These are phyloP conservation scores for Alternaria brassicae DNA, from an alignment of 2,329 filamentous ascomycete genomes.

Conservation along the genomic window DNA sequence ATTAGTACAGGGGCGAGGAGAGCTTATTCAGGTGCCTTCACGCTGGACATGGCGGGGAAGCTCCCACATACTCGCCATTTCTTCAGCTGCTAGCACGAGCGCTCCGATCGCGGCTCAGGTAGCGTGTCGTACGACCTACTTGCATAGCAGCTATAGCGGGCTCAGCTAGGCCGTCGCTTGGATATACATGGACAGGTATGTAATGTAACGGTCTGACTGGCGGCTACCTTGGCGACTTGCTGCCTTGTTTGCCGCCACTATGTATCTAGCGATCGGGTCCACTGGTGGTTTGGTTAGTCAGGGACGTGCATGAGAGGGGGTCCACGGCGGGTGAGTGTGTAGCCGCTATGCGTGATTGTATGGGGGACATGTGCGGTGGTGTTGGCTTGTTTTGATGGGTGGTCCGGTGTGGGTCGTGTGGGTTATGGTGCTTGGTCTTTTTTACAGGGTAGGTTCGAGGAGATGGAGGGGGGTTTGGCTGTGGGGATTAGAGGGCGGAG, in stretches of 20 bases:
- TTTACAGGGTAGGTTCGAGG: too few species aligned
- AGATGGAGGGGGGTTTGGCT: too few species aligned
- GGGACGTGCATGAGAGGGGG: not conserved
- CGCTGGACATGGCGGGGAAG: too few species aligned
- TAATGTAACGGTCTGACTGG: not conserved
- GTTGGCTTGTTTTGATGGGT: slow-evolving; percentile 29
- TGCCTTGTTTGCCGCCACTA: not conserved
- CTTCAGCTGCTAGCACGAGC: too few species aligned
- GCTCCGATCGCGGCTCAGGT: too few species aligned
- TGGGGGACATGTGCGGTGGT: slow-evolving; percentile 23
- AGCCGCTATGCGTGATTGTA: slow-evolving; percentile 3
- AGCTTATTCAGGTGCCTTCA: too few species aligned
- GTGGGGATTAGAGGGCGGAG: too few species aligned
- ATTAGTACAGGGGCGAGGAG: too few species aligned
- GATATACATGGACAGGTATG: not conserved
- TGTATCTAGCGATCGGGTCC: not conserved
- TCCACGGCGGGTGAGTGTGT: not conserved
- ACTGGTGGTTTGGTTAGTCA: not conserved
- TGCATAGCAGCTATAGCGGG: too few species aligned
- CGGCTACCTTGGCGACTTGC: not conserved
- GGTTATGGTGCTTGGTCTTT: slow-evolving; percentile 4
- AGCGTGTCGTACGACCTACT: too few species aligned
- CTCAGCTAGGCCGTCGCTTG: too few species aligned
- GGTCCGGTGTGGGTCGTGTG: slow-evolving; percentile 15
- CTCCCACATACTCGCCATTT: too few species aligned